Conservation (phyloP, 495 filamentous ascomycete species). For the Trichoderma asperelloides region DNA sequence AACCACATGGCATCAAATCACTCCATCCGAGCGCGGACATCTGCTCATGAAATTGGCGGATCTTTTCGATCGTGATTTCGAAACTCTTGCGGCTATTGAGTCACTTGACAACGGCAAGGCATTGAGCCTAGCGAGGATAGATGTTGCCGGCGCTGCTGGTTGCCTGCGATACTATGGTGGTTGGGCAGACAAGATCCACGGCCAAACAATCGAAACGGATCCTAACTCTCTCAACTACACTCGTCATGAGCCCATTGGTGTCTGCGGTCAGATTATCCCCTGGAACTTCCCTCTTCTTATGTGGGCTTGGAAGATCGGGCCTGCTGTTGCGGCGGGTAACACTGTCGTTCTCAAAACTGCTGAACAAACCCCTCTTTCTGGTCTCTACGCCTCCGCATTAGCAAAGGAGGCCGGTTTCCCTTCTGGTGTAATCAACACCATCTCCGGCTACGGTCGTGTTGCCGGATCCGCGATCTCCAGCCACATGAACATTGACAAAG, state of each 20-base stretch:
- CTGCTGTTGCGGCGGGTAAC: slow-evolving; percentile 39
- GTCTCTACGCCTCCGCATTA: slow-evolving; percentile 58
- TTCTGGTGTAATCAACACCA: slow-evolving; percentile 71
- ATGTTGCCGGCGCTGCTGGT: slow-evolving; percentile 57
- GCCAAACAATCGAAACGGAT: slow-evolving; percentile 86
- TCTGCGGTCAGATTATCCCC: slow-evolving; percentile 33
- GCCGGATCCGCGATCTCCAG: slow-evolving; percentile 87
- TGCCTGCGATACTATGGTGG: slow-evolving; percentile 91
- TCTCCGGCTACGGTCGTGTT: slow-evolving; percentile 80
- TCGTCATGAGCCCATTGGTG: slow-evolving; percentile 64
- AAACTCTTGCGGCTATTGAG: slow-evolving; percentile 77
- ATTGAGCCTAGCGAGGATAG: slow-evolving; percentile 68
- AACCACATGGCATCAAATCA: slow-evolving; percentile 62
- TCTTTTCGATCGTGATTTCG: slow-evolving; percentile 70
- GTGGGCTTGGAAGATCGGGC: slow-evolving; percentile 31
- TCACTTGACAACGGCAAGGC: slow-evolving; percentile 95
- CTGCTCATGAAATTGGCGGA: slow-evolving; percentile 75
- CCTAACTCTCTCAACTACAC: slow-evolving; percentile 84
- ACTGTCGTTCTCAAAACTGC: slow-evolving; percentile 56
- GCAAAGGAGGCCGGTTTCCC: slow-evolving; percentile 76
- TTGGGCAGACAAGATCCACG: slow-evolving; percentile 97
- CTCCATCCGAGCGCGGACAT: slow-evolving; percentile 68
- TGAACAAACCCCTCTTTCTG: slow-evolving; percentile 69
- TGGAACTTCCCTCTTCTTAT: slow-evolving; percentile 35
- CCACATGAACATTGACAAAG: slow-evolving; percentile 92